phyloP scores from a whole-genome alignment of 1,284 basidiomycete genomes.

The Malassezia arunalokei region DNA sequence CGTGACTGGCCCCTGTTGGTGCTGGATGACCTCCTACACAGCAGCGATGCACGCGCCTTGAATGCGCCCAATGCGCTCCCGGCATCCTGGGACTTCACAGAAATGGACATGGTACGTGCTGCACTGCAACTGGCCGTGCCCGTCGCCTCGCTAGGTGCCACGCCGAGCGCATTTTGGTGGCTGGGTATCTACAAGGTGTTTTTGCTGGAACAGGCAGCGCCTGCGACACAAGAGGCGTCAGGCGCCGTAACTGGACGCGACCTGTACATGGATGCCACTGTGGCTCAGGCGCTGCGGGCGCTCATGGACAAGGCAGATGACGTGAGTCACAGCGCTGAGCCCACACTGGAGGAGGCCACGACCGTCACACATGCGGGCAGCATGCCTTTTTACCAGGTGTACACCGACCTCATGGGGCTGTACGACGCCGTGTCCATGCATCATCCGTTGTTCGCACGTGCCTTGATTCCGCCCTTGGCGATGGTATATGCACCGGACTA shows the following conservation, averaged over 20 bases:
- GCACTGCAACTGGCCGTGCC: conserved; percentile 55
- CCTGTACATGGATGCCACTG: conserved; percentile 59
- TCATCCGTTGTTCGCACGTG: conserved; percentile 61
- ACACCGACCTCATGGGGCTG: conserved; percentile 75
- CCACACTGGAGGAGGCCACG: conserved; percentile 23
- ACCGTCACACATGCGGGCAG: conserved; percentile 15
- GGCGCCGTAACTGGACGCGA: conserved; percentile 49
- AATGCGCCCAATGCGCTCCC: conserved; percentile 62
- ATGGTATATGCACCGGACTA: conserved; percentile 72
- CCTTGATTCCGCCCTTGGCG: conserved; percentile 65
- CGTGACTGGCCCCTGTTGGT: conserved; percentile 64
- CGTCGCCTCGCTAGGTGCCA: conserved; percentile 18
- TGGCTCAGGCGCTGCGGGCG: conserved; percentile 48
- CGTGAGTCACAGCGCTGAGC: conserved; percentile 16
- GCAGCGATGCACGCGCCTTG: conserved; percentile 30
- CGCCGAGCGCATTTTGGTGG: conserved; percentile 50
- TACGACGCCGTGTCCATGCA: conserved; percentile 84
- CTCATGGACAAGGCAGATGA: conserved; percentile 17
- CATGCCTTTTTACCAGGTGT: conserved; percentile 72
- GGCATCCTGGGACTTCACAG: conserved; percentile 63
- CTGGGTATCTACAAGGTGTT: conserved; percentile 83
- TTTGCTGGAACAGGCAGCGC: conserved; percentile 58
- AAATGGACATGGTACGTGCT: conserved; percentile 63
- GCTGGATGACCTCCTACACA: conserved; percentile 62
- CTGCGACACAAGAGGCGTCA: conserved; percentile 14